Evolutionary conservation across 2,329 filamentous ascomycete species (phyloP), one percentile per base, ranked within the genome.

Genomic region (Talaromyces sp.): DNA sequence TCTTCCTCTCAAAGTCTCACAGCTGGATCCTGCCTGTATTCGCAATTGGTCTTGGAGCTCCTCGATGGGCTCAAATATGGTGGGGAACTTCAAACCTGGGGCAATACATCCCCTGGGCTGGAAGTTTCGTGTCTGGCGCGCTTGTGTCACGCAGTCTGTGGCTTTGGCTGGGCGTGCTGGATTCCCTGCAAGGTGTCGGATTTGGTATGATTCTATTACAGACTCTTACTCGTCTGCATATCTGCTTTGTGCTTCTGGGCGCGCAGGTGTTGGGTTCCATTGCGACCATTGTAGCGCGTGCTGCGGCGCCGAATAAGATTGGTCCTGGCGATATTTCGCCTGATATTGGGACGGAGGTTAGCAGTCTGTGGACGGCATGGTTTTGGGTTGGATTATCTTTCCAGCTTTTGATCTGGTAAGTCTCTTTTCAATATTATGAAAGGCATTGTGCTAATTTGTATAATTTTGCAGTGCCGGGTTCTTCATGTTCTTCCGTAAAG

Each of bases 181-280:
- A 90, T 69, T 82, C 85, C 10, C 76, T 90, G 7, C 88, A 90
- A 72, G 86, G 87, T 45, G 83, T 89, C 1, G 88, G 88, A 2
- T 84, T 90, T 63, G 88, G 88, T 62, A 90, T 89, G 87, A 85
- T 90, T 60, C 78, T 90, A 4, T 75, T 90, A 48, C 86, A 88
- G 72, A 89, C 87, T 0, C 75, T 88, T 68, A 89, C 87, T 1
- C 79, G 88, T 22, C 82, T 88, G 73, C 88, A 90, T 71, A 87
- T 89, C 64, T 82, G 84, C 62, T 88, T 87, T 68, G 85, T 86
- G 0, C 77, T 90, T 24, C 81, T 88, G 45, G 76, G 71, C 1
- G 86, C 87, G 3, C 88, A 90, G 74, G 82, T 88, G 9, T 72
- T 90, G 24, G 88, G 88, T 13, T 85, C 84, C 5, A 74, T 85